Evolutionary conservation across 345 rosid genomes (phyloP).

Genomic region (Toxicodendron radicans): DNA sequence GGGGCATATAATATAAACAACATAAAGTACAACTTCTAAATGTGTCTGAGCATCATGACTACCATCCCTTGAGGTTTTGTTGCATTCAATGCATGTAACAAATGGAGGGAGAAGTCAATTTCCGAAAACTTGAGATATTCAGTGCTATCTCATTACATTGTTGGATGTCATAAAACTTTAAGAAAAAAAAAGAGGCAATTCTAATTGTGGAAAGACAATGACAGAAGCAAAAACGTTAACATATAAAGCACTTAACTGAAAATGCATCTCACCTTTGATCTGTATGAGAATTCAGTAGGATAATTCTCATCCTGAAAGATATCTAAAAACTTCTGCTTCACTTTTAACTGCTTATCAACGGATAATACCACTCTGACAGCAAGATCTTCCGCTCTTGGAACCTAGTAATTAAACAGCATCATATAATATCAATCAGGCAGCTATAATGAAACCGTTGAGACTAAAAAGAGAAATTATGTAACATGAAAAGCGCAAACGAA

Average conservation of each 20-base stretch:
- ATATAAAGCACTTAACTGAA: conserved; percentile 11
- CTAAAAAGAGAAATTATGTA: not conserved
- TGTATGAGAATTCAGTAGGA: conserved; percentile 86
- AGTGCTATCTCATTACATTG: not conserved
- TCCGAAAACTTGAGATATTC: not conserved
- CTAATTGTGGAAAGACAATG: not conserved
- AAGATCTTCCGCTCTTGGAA: conserved; percentile 93
- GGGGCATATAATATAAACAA: not conserved
- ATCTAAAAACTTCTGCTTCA: conserved; percentile 92
- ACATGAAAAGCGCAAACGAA: not conserved
- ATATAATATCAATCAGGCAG: not conserved
- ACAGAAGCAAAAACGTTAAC: not conserved
- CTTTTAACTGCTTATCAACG: conserved; percentile 96
- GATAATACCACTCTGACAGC: conserved; percentile 97
- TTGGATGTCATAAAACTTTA: not conserved
- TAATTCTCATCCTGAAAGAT: conserved; percentile 87
- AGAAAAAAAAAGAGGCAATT: not conserved
- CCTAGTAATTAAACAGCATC: conserved; percentile 38
- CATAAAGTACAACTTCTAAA: not conserved
- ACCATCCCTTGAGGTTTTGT: not conserved
- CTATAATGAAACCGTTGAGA: conserved; percentile 3
- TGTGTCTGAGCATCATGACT: not conserved
- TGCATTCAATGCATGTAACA: not conserved
- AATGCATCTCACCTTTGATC: conserved; percentile 71
- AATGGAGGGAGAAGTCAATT: not conserved